phyloP scores from a whole-genome alignment of 441 rosid genomes.

The Croton setiger region DNA sequence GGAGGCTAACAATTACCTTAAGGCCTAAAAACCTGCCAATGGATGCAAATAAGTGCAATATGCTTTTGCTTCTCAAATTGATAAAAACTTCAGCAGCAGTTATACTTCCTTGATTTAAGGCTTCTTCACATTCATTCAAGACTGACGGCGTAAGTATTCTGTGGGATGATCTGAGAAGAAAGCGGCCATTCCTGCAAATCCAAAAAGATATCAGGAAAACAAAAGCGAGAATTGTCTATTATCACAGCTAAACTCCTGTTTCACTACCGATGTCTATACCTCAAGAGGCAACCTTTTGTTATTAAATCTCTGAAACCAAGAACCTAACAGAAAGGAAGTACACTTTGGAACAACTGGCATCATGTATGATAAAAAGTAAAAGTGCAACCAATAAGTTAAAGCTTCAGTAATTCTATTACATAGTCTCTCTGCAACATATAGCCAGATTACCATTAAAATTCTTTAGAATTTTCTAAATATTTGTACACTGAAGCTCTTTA shows the following conservation, averaged over 20 bases:
- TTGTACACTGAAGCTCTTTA: neutral
- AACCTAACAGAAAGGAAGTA: neutral
- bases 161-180: conserved; percentile 72
- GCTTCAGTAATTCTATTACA: neutral
- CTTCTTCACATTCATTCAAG: conserved; percentile 83
- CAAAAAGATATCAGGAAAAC: conserved; percentile 17
- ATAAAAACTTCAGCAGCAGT: conserved; percentile 77
- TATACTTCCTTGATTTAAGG: conserved; percentile 85
- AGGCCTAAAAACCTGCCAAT: conserved; percentile 95
- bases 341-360: neutral
- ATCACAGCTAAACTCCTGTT: neutral
- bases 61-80: conserved; percentile 87
- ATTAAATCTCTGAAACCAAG: neutral
- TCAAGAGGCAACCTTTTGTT: neutral
- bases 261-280: neutral
- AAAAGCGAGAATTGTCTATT: conserved; percentile 3
- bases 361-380: neutral
- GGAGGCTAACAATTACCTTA: conserved; percentile 43
- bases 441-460: neutral
- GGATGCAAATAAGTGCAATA: conserved; percentile 81
- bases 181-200: conserved; percentile 81
- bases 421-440: neutral
- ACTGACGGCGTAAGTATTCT: conserved; percentile 55
- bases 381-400: neutral
- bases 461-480: neutral